Evolutionary conservation across 2,329 filamentous ascomycete species (phyloP).

Genomic region (Esteya vermicola): DNA sequence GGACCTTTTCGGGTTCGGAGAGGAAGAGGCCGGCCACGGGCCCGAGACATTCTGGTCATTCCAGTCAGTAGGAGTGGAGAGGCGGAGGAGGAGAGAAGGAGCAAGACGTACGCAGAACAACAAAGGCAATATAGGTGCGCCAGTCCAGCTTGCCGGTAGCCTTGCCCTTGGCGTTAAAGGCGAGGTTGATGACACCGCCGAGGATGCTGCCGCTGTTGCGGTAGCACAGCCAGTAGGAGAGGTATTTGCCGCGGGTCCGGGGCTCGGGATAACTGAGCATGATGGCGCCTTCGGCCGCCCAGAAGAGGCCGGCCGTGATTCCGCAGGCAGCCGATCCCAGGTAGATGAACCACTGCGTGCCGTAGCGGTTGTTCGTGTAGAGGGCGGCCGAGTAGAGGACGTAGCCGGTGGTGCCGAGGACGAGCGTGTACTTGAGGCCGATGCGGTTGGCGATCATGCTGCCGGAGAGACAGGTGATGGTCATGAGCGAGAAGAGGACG

Average conservation of each 20-base stretch:
- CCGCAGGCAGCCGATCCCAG: conserved; percentile 27
- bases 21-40: neutral
- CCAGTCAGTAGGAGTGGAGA: conserved; percentile 30
- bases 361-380: conserved; percentile 29
- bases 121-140: conserved; percentile 54
- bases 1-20: conserved; percentile 42
- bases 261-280: conserved; percentile 61
- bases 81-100: conserved; percentile 44
- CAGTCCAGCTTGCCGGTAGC: conserved; percentile 48
- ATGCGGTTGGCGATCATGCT: conserved; percentile 24
- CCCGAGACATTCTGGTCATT: conserved; percentile 11
- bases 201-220: conserved; percentile 49
- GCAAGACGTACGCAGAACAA: conserved; percentile 50
- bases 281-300: conserved; percentile 62
- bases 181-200: conserved; percentile 56
- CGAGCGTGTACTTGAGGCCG: conserved; percentile 24
- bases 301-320: conserved; percentile 18
- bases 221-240: conserved; percentile 49
- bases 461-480: conserved; percentile 21
- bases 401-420: conserved; percentile 28
- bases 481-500: conserved; percentile 1
- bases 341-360: conserved; percentile 27
- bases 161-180: conserved; percentile 40
- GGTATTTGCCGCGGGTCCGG: conserved; percentile 45
- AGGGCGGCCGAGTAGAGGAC: conserved; percentile 28